phyloP scores from a whole-genome alignment of 2,329 filamentous ascomycete species.

The Exophiala viscosa region DNA sequence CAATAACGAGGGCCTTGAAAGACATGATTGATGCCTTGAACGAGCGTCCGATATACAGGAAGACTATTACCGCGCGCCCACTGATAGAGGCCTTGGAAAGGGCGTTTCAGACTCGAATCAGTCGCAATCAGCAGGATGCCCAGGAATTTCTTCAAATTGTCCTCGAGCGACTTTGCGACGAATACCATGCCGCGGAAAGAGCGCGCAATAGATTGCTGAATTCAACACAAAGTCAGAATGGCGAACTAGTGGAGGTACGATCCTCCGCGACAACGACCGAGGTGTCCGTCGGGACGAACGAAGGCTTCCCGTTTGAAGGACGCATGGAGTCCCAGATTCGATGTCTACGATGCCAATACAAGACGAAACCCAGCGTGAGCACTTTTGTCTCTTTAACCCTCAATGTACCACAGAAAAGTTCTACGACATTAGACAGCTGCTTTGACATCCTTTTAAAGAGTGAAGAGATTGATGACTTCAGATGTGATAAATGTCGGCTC shows the following conservation, averaged over 20 bases:
- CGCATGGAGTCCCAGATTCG: constrained; percentile 91
- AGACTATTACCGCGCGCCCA: constrained; percentile 81
- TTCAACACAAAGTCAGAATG: constrained; percentile 28
- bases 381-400: constrained; percentile 90
- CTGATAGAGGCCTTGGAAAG: constrained; percentile 81
- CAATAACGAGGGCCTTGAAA: constrained; percentile 84
- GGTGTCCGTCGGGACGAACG: constrained; percentile 41
- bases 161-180: constrained; percentile 85
- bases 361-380: constrained; percentile 76
- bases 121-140: constrained; percentile 91
- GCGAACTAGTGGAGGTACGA: constrained; percentile 34
- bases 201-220: constrained; percentile 53
- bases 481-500: constrained; percentile 89
- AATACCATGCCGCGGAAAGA: constrained; percentile 80
- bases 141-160: constrained; percentile 96
- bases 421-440: constrained; percentile 78
- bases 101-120: constrained; percentile 87
- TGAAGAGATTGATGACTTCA: constrained; percentile 95
- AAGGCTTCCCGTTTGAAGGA: constrained; percentile 88
- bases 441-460: constrained; percentile 93
- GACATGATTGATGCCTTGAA: constrained; percentile 89
- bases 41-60: constrained; percentile 87
- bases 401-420: constrained; percentile 78
- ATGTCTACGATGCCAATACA: constrained; percentile 84
- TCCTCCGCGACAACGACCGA: constrained; percentile 33